Conservation (phyloP, 2,329 filamentous ascomycete species). For the Microsporum ferrugineum region DNA sequence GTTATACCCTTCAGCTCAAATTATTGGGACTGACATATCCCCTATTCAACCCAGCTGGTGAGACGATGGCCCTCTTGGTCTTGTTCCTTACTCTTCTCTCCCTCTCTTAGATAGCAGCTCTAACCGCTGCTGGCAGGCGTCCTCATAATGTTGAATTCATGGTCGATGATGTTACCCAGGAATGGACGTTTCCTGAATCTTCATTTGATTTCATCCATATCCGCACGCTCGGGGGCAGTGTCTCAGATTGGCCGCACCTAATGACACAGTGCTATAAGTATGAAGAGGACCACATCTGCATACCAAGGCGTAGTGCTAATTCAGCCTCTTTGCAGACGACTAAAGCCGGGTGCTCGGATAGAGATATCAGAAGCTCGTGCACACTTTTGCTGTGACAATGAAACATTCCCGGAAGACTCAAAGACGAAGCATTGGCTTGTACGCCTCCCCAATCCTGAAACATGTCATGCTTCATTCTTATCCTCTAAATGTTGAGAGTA, state of each 20-base stretch:
- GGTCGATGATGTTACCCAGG: constrained; percentile 50
- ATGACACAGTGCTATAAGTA: constrained; percentile 38
- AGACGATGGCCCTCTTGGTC: neutral
- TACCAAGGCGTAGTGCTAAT: constrained; percentile 10
- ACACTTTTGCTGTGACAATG: constrained; percentile 13
- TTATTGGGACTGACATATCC: constrained; percentile 12
- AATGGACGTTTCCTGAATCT: constrained; percentile 43
- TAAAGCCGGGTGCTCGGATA: constrained; percentile 17
- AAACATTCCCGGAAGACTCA: constrained; percentile 9
- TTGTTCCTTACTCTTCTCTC: neutral
- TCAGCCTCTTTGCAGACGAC: constrained; percentile 18
- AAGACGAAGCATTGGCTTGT: constrained; percentile 11
- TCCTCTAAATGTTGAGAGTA: too few species aligned
- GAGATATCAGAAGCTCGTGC: constrained; percentile 19
- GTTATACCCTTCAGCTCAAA: constrained; percentile 9
- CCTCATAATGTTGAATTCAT: constrained; percentile 52
- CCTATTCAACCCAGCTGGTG: constrained; percentile 12
- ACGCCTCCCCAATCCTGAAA: neutral
- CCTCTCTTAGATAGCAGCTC: neutral
- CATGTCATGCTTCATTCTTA: too few species aligned
- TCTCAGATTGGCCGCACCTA: constrained; percentile 44
- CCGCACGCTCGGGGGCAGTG: constrained; percentile 40
- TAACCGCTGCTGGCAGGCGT: constrained; percentile 28
- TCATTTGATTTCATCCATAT: constrained; percentile 48
- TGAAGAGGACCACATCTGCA: constrained; percentile 20